Evolutionary conservation across 768 basidiomycete species (phyloP).

Genomic region (Asterophora parasitica): DNA sequence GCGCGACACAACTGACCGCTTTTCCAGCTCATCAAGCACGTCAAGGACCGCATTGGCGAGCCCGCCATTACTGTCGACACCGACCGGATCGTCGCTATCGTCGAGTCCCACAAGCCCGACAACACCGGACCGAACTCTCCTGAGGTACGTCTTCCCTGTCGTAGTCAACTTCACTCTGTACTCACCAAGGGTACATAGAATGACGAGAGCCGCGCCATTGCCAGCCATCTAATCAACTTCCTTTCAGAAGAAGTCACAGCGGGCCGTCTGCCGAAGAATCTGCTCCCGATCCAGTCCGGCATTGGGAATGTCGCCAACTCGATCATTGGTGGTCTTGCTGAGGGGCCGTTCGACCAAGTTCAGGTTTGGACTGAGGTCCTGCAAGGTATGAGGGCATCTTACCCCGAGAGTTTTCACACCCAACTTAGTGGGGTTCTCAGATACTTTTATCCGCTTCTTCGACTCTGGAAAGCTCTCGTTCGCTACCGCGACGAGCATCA

Average conservation of each 20-base stretch:
- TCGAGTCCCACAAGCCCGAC: slow-evolving; percentile 37
- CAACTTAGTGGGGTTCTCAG: slow-evolving; percentile 14
- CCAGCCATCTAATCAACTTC: slow-evolving; percentile 41
- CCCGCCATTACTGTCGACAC: slow-evolving; percentile 45
- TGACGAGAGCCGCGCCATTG: slow-evolving; percentile 38
- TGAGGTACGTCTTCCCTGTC: slow-evolving; percentile 23
- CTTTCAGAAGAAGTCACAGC: slow-evolving; percentile 36
- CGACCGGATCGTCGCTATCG: slow-evolving; percentile 41
- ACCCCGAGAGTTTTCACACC: not conserved
- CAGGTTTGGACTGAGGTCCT: slow-evolving; percentile 49
- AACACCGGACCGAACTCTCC: slow-evolving; percentile 42
- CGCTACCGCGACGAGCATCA: slow-evolving; percentile 44
- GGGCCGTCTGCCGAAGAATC: slow-evolving; percentile 35
- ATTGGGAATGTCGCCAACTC: slow-evolving; percentile 48
- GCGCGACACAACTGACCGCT: not conserved
- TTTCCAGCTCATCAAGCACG: slow-evolving; percentile 35
- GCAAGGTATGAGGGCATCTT: slow-evolving; percentile 23
- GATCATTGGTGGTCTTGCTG: slow-evolving; percentile 44
- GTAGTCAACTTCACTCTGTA: not conserved
- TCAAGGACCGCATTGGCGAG: slow-evolving; percentile 39
- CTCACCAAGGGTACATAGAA: slow-evolving; percentile 20
- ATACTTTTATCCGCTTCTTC: slow-evolving; percentile 42
- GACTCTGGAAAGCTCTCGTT: slow-evolving; percentile 43
- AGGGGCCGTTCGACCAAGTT: slow-evolving; percentile 43
- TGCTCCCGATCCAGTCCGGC: slow-evolving; percentile 43